phyloP scores from a whole-genome alignment of 768 basidiomycete genomes.

The Phaeotremella skinneri region DNA sequence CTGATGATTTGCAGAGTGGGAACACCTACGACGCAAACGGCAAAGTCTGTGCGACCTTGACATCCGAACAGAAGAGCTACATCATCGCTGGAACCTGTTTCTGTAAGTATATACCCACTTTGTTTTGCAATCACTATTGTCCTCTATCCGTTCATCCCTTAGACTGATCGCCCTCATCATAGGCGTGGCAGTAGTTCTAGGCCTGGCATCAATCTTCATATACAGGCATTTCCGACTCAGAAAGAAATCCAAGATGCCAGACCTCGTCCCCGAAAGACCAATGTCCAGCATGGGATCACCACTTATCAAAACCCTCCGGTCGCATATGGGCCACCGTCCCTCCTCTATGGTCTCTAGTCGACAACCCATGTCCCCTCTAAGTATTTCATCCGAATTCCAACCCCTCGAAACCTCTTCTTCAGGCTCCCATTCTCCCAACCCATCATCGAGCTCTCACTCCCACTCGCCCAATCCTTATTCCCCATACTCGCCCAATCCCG shows the following conservation, averaged over 20 bases:
- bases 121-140: too few relatives aligned
- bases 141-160: too few relatives aligned
- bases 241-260: slow-evolving; percentile 3
- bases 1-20: slow-evolving; percentile 15
- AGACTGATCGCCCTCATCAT: not conserved
- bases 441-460: not conserved
- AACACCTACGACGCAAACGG: slow-evolving; percentile 28
- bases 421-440: slow-evolving; percentile 10
- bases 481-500: slow-evolving; percentile 31
- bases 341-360: slow-evolving; percentile 7
- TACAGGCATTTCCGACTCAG: slow-evolving; percentile 1
- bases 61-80: slow-evolving; percentile 24
- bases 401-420: slow-evolving; percentile 3
- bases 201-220: slow-evolving; percentile 15
- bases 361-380: slow-evolving; percentile 12
- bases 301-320: slow-evolving; percentile 2
- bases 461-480: slow-evolving; percentile 13
- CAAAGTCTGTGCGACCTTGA: slow-evolving; percentile 19
- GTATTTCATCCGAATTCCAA: slow-evolving; percentile 12
- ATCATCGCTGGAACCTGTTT: slow-evolving; percentile 19
- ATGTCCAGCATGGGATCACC: slow-evolving; percentile 27
- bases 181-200: slow-evolving; percentile 19
- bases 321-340: slow-evolving; percentile 6
- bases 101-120: slow-evolving; percentile 12
- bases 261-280: slow-evolving; percentile 8